Percentiles rank a stretch among this genome's conserved stretches.
These are phyloP conservation scores for Mycena latifolia DNA, from an alignment of 768 basidiomycete species.

Conservation along the genomic window DNA sequence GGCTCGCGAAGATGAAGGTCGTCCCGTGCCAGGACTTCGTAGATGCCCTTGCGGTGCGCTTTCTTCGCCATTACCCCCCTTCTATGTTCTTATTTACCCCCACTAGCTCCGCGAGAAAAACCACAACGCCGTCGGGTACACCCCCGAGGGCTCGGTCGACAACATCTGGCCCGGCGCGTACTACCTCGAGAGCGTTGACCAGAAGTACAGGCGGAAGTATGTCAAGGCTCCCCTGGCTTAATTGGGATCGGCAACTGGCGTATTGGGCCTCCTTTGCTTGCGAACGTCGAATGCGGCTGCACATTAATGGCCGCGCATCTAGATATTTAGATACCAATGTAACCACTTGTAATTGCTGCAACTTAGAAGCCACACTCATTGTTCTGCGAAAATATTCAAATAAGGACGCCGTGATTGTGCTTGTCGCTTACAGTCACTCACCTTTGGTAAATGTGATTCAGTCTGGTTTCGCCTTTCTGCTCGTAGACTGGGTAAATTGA, in stretches of 20 bases:
- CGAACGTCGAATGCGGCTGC: not conserved
- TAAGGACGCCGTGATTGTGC: no score
- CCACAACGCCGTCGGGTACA: slow-evolving; percentile 90
- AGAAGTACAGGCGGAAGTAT: slow-evolving; percentile 94
- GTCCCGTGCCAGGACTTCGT: slow-evolving; percentile 95
- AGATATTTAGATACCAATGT: slow-evolving; percentile 23
- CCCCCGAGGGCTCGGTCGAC: slow-evolving; percentile 87
- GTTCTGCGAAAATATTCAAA: no score
- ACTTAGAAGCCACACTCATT: no score
- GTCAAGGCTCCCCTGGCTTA: slow-evolving; percentile 40
- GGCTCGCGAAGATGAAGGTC: slow-evolving; percentile 89
- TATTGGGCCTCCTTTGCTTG: not conserved
- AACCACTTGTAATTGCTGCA: slow-evolving; percentile 12
- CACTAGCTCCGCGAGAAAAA: slow-evolving; percentile 93
- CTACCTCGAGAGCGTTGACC: slow-evolving; percentile 93
- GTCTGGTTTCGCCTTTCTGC: no score
- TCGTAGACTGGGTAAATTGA: no score
- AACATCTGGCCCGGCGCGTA: slow-evolving; percentile 96
- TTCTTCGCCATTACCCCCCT: slow-evolving; percentile 7
- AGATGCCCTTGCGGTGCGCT: slow-evolving; percentile 74
- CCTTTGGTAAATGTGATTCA: no score
- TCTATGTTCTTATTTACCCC: slow-evolving; percentile 5
- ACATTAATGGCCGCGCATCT: not conserved
- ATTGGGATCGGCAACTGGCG: not conserved
- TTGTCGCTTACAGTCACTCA: no score